Evolutionary conservation across 306 rosid genomes (phyloP), one percentile per base, ranked within the genome.

Genomic region (Medicago truncatula): DNA sequence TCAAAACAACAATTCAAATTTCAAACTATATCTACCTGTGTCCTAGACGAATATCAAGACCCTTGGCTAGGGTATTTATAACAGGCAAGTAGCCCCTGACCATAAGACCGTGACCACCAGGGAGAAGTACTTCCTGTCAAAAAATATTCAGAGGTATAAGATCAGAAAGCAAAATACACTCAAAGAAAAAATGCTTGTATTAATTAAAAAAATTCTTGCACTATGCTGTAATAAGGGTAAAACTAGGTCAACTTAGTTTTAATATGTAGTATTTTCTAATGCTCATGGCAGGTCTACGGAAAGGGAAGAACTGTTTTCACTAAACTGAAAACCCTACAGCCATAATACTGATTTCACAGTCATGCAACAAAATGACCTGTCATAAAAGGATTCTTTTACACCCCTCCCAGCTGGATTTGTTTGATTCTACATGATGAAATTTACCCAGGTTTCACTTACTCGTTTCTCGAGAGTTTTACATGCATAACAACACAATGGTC

Each of bases 81-180:
- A 96, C 97, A 64, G 99, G 99, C 71, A 91, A 82, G 81, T 96
- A 96, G n/a, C 98, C 99, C 79, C 98, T 85, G 60, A 92, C 93
- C 99, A 96, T 96, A 28, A 96, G 96, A 67, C 99, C 99, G 70
- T 96, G 99, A 66, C 99, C 99, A 76, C 99, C 99, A 82, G 99
- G 98, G 72, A 92, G 96, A 65, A 96, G 84, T 50, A 80, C 97
- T 81, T 96, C 99, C 99, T 96, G 87, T 44, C 73, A 66, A 72
- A 20, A 76, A 39, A 53, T 34, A 80, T 14, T 38, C 49, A 9
- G 43, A 49, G 10, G 52, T 38, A 60, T 70, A 70, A 67, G 60
- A 61, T 23, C 49, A 39, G 25, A 36, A 63, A 71, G 41, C 15
- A 63, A 41, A 21, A 16, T 25, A 53, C 59, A 34, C 34, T 34